Base-by-base conservation (phyloP, 257 asterid species). In the Solanum pimpinellifolium region DNA sequence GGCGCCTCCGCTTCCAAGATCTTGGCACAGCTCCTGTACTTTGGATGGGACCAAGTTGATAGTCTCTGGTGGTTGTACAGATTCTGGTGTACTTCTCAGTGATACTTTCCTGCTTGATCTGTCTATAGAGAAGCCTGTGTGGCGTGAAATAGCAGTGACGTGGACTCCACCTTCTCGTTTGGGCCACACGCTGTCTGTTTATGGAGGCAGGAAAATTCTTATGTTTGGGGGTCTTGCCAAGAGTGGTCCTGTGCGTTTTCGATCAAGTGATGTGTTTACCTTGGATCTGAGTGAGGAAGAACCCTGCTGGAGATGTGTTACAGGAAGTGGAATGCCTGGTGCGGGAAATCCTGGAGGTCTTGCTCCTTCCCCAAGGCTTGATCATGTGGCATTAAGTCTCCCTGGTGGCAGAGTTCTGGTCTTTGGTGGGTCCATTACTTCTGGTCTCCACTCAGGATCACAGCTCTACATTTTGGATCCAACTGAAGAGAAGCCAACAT, bases 21-120 rank as follows among this genome's bases (percentile, higher is more conserved):
- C 99, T 25, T 96, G 98, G 99, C 99, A 96, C 81, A 95, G 99
- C 92, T 96, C 99, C 37, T 96, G 99, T 90, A 96, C 98, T 9
- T 93, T 96, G 6, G 99, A 96, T 83, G 99, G 98, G 83, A 91
- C 99, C 29, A 96, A 96, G 94, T 91, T 96, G 85, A 91, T 96
- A 46, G 99, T 96, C 60, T 96, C 99, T 41, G 99, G 99, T 75
- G 99, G 99, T 84, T 96, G 81, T 90, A 96, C 98, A 2, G 99
- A 96, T 89, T 93, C 99, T 42, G 98, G 99, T 65, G 97, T 95
- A 44, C 98, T 95, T 52, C 89, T 94, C 87, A 96, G 98, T 33
- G 98, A 95, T 87, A 93, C 98, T 35, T 95, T 94, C 91, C 93
- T 95, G 86, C 96, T 96, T 35, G 99, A 96, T 87, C 92, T 96